Evolutionary conservation across 1,139 yeast species (phyloP).

Genomic region (Hyphopichia burtonii): DNA sequence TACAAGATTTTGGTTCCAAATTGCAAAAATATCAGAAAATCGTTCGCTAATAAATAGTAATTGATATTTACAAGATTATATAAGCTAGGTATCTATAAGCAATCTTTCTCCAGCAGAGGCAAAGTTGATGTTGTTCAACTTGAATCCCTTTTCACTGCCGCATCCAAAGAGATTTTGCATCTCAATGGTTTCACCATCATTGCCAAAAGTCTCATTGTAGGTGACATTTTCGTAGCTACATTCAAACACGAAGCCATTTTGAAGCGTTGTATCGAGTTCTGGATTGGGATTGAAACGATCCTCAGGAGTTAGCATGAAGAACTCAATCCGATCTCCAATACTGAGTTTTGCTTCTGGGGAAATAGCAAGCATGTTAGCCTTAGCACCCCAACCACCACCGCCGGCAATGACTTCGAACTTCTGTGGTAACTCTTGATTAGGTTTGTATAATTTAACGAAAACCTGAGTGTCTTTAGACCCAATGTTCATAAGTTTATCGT

Average conservation of each 20-base stretch:
- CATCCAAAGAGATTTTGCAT: constrained; percentile 35
- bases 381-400: constrained; percentile 69
- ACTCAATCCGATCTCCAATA: constrained; percentile 47
- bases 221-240: constrained; percentile 32
- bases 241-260: constrained; percentile 20
- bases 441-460: constrained; percentile 35
- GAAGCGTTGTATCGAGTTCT: background rate
- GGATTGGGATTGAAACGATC: constrained; percentile 16
- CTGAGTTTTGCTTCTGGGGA: constrained; percentile 52
- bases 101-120: constrained; percentile 42
- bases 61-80: background rate
- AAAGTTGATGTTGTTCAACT: constrained; percentile 37
- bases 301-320: constrained; percentile 46
- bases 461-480: constrained; percentile 49
- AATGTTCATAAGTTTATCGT: constrained; percentile 38
- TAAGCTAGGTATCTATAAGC: background rate
- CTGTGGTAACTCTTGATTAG: constrained; percentile 13
- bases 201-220: constrained; percentile 13
- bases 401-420: constrained; percentile 56
- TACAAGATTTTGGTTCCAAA: background rate
- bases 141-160: constrained; percentile 50
- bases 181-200: constrained; percentile 6
- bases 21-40: background rate
- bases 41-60: background rate
- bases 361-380: constrained; percentile 56